Evolutionary conservation across 208 protist species (phyloP).

Genomic region (Phytomonas sp.): DNA sequence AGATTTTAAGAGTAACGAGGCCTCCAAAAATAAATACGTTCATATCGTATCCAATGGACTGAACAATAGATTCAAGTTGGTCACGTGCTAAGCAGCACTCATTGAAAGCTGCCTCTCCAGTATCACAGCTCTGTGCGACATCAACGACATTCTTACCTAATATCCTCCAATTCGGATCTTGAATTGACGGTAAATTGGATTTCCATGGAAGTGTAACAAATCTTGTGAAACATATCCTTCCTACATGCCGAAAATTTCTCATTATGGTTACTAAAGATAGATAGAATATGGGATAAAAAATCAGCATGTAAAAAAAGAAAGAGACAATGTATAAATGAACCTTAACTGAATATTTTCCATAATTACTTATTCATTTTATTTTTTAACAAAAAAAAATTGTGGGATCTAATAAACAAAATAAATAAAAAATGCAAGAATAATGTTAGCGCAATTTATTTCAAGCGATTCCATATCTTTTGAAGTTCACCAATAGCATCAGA

Average conservation of each 20-base stretch:
- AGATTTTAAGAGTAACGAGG: conserved; percentile 57
- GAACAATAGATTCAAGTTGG: conserved; percentile 72
- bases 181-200: conserved; percentile 25
- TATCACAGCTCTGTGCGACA: conserved; percentile 56
- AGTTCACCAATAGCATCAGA: neutral
- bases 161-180: conserved; percentile 32
- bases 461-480: neutral
- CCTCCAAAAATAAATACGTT: conserved; percentile 86
- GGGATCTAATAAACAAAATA: neutral
- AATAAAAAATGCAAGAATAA: neutral
- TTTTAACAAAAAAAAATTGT: neutral
- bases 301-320: neutral
- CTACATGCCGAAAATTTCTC: neutral
- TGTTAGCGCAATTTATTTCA: conserved; percentile 1
- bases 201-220: conserved; percentile 45
- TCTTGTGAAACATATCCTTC: neutral
- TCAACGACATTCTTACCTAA: conserved; percentile 57
- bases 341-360: neutral
- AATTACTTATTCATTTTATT: neutral
- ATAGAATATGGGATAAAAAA: conserved; percentile 14
- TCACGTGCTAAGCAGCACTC: conserved; percentile 67
- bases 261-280: neutral
- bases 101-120: conserved; percentile 70
- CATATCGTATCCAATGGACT: conserved; percentile 79
- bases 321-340: neutral